Percentiles rank a stretch among this genome's conserved stretches.
Evolutionary conservation across 2,329 filamentous ascomycete species (phyloP).

Genomic region (Nemania diffusa): DNA sequence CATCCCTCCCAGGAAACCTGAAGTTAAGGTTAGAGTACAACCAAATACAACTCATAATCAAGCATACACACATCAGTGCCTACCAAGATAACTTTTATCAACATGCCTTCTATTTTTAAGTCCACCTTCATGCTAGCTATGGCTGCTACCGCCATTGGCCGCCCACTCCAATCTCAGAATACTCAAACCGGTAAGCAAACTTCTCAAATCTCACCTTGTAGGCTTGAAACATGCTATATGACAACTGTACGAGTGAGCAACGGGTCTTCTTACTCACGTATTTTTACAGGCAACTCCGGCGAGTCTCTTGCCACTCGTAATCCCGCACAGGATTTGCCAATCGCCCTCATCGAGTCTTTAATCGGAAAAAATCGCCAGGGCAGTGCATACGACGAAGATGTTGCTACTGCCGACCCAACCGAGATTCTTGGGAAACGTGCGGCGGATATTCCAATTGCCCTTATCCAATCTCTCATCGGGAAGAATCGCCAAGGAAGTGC

Average conservation of each 20-base stretch:
- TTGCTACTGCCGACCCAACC: background rate
- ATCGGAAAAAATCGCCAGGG: background rate
- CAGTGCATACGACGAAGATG: conserved; percentile 1
- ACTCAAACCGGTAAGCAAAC: background rate
- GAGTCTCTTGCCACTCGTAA: background rate
- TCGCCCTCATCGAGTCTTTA: background rate
- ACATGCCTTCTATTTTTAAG: conserved; percentile 6
- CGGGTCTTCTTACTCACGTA: background rate
- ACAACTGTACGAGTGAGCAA: background rate
- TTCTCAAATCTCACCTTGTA: background rate
- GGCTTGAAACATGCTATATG: background rate
- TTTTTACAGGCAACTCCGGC: background rate
- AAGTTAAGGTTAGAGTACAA: background rate
- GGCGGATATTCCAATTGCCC: background rate
- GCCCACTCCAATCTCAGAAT: conserved; percentile 6
- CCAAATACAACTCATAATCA: background rate
- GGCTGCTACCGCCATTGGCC: conserved; percentile 7
- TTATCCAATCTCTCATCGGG: background rate
- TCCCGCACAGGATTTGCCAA: background rate
- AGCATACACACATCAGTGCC: background rate
- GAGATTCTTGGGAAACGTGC: background rate
- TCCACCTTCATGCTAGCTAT: conserved; percentile 5
- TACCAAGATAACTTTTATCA: background rate
- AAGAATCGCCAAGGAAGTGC: background rate
- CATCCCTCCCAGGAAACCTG: background rate